Percentiles rank a stretch among this genome's conserved stretches.
Evolutionary conservation across 2,329 filamentous ascomycete species (phyloP).

Genomic region (Claviceps maximensis): DNA sequence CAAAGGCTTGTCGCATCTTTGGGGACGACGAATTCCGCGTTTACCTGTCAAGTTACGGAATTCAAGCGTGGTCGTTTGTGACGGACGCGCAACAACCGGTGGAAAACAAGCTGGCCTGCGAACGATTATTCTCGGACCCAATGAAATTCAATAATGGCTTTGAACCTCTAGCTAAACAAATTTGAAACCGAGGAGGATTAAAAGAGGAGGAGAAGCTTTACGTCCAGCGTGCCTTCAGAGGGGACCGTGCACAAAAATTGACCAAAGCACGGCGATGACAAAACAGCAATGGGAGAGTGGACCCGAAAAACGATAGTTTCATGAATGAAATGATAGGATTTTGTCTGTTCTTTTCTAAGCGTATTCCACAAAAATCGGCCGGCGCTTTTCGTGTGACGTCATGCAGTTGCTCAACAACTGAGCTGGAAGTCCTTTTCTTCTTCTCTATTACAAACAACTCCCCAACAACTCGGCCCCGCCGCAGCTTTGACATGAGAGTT

Average conservation of each 20-base stretch:
- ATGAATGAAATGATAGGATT: neutral
- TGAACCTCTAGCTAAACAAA: neutral
- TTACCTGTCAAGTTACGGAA: neutral
- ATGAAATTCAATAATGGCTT: neutral
- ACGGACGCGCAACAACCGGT: neutral
- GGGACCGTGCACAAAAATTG: neutral
- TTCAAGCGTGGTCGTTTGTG: neutral
- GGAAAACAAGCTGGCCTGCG: neutral
- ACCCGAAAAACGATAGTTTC: neutral
- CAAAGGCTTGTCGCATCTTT: neutral
- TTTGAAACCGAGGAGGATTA: too few species aligned
- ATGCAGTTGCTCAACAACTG: neutral
- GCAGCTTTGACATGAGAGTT: neutral
- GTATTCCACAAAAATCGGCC: too few species aligned
- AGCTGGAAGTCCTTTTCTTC: too few species aligned
- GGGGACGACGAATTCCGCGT: conserved; percentile 4
- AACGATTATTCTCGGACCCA: neutral
- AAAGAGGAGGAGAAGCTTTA: too few species aligned
- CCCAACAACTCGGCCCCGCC: neutral
- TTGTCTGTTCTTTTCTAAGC: neutral
- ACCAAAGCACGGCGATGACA: neutral
- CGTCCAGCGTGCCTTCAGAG: neutral
- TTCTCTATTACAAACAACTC: too few species aligned
- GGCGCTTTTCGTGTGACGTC: neutral
- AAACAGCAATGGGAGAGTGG: neutral